Evolutionary conservation across 306 rosid species (phyloP).

Genomic region (Pueraria montana): DNA sequence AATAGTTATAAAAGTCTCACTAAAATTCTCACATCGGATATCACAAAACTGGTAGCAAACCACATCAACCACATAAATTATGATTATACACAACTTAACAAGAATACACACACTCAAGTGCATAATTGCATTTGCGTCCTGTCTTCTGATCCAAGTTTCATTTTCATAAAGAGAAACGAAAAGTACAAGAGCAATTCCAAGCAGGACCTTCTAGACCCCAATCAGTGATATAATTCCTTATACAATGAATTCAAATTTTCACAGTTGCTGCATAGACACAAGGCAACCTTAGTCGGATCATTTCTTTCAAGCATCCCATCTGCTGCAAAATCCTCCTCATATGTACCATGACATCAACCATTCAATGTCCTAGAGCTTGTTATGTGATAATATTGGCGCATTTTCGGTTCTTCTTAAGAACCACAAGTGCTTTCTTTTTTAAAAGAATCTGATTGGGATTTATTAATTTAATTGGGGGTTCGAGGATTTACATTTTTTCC

Average conservation of each 20-base stretch:
- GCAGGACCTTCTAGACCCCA: conserved; percentile 2
- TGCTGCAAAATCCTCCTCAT: not conserved
- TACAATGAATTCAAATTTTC: not conserved
- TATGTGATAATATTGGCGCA: not conserved
- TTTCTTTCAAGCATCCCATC: not conserved
- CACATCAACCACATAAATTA: not conserved
- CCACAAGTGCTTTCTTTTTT: not conserved
- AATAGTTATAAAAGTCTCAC: not conserved
- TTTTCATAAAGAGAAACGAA: not conserved
- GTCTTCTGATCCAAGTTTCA: not conserved
- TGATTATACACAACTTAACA: not conserved
- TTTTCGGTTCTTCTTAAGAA: not conserved
- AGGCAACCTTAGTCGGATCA: conserved; percentile 8
- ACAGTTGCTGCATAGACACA: not conserved
- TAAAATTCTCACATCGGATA: not conserved
- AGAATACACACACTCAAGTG: not conserved
- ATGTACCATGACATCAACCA: not conserved
- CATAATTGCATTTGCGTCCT: not conserved
- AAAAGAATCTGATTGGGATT: not conserved
- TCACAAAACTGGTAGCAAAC: not conserved
- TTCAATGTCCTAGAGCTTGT: not conserved
- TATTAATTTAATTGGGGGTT: conserved; percentile 14
- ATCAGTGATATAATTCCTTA: not conserved
- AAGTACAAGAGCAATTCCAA: not conserved
- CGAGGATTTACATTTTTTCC: not conserved